These are phyloP conservation scores for Rhynchospora pubera DNA, from an alignment of 176 grass and related monocot species.

Conservation along the genomic window DNA sequence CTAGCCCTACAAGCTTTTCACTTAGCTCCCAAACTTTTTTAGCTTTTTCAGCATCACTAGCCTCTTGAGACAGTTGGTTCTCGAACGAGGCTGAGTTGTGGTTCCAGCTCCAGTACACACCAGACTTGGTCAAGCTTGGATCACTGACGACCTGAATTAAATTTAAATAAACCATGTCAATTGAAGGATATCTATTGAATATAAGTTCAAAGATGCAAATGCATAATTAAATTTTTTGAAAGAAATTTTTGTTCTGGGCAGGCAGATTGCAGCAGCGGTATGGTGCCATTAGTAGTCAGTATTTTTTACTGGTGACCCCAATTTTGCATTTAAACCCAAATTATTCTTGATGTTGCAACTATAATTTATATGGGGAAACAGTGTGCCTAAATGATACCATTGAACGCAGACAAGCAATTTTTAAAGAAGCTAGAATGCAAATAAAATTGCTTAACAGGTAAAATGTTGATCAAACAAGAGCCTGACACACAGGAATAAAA, in stretches of 20 bases:
- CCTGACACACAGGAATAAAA: not conserved
- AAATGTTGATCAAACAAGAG: not conserved
- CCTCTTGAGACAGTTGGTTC: slow-evolving; percentile 94
- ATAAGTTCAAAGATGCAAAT: not conserved
- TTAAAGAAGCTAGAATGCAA: not conserved
- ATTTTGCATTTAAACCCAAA: not conserved
- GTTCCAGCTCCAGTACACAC: slow-evolving; percentile 99
- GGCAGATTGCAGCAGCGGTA: not conserved
- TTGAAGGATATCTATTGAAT: not conserved
- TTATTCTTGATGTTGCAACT: not conserved
- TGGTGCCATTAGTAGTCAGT: not conserved
- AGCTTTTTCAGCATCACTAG: slow-evolving; percentile 77
- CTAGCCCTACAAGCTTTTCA: slow-evolving; percentile 81
- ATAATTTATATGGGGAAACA: no score
- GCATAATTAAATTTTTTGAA: not conserved
- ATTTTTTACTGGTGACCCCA: not conserved
- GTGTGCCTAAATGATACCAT: no score
- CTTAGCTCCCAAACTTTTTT: slow-evolving; percentile 84
- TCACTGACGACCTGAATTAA: slow-evolving; percentile 58
- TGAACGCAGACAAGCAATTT: not conserved
- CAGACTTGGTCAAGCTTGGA: slow-evolving; percentile 84
- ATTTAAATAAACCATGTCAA: not conserved
- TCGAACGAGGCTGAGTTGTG: slow-evolving; percentile 88
- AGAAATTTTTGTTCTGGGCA: not conserved
- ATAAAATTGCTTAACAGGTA: not conserved